phyloP scores from a whole-genome alignment of 2,329 filamentous ascomycete species.

The Monosporascus sp. region DNA sequence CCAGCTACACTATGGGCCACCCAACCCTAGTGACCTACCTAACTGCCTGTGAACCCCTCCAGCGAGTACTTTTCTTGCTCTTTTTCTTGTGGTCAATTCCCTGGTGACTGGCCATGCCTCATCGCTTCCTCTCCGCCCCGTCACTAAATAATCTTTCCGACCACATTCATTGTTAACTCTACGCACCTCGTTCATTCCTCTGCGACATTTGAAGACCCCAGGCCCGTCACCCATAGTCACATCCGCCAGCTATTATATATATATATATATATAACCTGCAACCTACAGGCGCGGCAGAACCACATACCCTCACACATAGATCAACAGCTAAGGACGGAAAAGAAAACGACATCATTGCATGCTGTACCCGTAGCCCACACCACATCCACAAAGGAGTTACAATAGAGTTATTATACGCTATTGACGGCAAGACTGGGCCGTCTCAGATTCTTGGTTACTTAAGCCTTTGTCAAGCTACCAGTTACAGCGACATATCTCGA shows the following conservation, averaged over 20 bases:
- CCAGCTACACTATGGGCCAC: background rate
- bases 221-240: background rate
- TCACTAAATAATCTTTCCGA: background rate
- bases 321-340: too few relatives aligned
- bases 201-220: background rate
- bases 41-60: background rate
- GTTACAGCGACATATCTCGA: too few relatives aligned
- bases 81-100: background rate
- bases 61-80: background rate
- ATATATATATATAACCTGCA: background rate
- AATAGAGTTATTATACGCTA: background rate
- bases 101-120: background rate
- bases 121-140: background rate
- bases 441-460: background rate
- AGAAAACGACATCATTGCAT: too few relatives aligned
- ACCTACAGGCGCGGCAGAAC: background rate
- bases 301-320: too few relatives aligned
- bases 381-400: too few relatives aligned
- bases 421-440: background rate
- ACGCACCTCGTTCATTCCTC: background rate
- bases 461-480: too few relatives aligned
- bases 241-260: background rate
- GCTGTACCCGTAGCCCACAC: too few relatives aligned
- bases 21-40: background rate
- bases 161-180: background rate